Percentiles rank a stretch among this genome's conserved stretches.
These are phyloP conservation scores for Raphanus raphanistrum DNA, from an alignment of 345 rosid genomes.

Conservation along the genomic window DNA sequence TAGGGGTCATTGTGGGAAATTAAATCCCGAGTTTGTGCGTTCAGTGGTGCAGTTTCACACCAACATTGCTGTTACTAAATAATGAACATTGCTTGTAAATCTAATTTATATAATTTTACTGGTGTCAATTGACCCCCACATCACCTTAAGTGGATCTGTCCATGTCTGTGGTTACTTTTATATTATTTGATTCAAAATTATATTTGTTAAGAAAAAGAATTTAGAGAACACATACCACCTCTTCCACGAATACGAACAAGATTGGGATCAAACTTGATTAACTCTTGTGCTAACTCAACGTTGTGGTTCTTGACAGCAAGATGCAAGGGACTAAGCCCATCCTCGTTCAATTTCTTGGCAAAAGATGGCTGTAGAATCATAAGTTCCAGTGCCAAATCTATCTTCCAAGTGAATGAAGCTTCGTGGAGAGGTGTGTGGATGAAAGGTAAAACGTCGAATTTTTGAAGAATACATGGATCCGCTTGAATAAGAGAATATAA, in stretches of 20 bases:
- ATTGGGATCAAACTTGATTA: conserved; percentile 17
- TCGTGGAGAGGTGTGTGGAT: conserved; percentile 24
- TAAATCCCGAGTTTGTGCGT: too few species aligned
- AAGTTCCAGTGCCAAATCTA: conserved; percentile 23
- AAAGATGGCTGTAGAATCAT: conserved; percentile 28
- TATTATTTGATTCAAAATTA: neutral
- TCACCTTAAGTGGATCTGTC: too few species aligned
- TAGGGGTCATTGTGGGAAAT: too few species aligned
- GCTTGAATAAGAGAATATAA: conserved; percentile 4
- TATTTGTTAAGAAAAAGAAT: too few species aligned
- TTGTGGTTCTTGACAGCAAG: conserved; percentile 11
- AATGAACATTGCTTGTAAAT: too few species aligned
- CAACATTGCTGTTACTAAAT: too few species aligned
- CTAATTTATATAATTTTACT: too few species aligned
- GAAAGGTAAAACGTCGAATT: neutral
- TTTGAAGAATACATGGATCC: neutral
- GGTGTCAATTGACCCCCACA: too few species aligned
- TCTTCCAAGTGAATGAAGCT: conserved; percentile 6
- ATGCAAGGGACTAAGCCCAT: conserved; percentile 26
- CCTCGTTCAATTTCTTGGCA: conserved; percentile 7
- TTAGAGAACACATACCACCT: conserved; percentile 7
- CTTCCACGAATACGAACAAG: conserved; percentile 19
- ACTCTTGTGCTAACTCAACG: conserved; percentile 15
- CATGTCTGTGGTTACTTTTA: neutral
- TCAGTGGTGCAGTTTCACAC: too few species aligned